Evolutionary conservation across 805 yeast species (phyloP).

Genomic region (Wickerhamomyces chaumierensis): DNA sequence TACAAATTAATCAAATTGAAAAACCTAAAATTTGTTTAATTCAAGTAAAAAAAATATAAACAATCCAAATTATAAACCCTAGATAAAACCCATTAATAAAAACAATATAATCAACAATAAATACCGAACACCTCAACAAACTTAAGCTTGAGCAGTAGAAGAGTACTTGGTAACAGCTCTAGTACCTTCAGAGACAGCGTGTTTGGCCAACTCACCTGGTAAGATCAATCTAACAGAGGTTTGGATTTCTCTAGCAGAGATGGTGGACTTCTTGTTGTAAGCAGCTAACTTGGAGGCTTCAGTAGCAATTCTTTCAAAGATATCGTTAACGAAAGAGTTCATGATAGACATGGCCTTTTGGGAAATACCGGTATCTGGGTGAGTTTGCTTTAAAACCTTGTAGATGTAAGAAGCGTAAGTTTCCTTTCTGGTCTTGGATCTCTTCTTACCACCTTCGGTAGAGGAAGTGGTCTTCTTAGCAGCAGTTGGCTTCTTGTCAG

Average conservation of each 20-base stretch:
- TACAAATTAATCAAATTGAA: too few relatives aligned
- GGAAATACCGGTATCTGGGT: conserved; percentile 99
- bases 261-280: conserved; percentile 97
- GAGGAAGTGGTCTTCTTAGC: conserved; percentile 64
- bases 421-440: conserved; percentile 94
- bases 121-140: neutral
- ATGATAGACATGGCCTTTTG: conserved; percentile 97
- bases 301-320: conserved; percentile 95
- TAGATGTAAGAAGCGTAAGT: conserved; percentile 96
- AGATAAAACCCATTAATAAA: neutral
- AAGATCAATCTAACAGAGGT: conserved; percentile 97
- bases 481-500: conserved; percentile 72
- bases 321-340: conserved; percentile 97
- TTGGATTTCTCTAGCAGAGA: conserved; percentile 97
- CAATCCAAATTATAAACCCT: too few relatives aligned
- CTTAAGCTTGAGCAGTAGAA: conserved; percentile 41
- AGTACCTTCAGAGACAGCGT: conserved; percentile 98
- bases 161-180: conserved; percentile 98
- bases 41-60: too few relatives aligned
- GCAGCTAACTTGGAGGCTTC: conserved; percentile 99
- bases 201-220: conserved; percentile 98
- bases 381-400: conserved; percentile 97
- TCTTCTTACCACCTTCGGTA: conserved; percentile 76
- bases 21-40: too few relatives aligned
- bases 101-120: neutral